Conservation (phyloP, 2,329 filamentous ascomycete genomes). For the Aaosphaeria arxii region DNA sequence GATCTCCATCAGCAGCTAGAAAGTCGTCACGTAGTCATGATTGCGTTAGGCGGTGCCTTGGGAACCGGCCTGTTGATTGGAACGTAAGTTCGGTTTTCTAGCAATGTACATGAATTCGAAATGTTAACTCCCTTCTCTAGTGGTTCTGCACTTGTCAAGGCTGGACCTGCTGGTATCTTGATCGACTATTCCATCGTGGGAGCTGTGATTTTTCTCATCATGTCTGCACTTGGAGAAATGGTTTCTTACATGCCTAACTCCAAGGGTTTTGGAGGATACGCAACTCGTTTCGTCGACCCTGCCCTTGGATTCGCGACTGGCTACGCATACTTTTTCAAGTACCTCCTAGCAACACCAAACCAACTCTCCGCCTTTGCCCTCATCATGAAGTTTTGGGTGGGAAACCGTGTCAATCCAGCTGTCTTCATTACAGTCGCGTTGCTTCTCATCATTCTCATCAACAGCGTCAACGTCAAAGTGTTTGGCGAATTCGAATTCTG, state of each 20-base stretch:
- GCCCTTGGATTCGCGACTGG: neutral
- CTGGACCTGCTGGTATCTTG: neutral
- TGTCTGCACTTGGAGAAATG: neutral
- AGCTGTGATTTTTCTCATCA: neutral
- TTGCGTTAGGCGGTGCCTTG: neutral
- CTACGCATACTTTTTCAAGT: neutral
- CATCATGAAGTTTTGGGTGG: neutral
- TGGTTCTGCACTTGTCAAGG: neutral
- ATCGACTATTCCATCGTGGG: neutral
- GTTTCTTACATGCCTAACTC: neutral
- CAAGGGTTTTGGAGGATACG: neutral
- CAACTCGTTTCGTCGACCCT: neutral
- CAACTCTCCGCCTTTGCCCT: neutral
- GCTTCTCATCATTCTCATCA: constrained; percentile 23
- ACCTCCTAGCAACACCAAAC: neutral
- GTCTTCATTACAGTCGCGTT: neutral
- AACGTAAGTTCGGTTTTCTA: neutral
- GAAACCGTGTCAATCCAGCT: neutral
- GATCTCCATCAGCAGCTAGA: neutral
- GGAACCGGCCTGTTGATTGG: neutral
- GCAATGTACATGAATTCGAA: no score
- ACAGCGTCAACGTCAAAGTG: constrained; percentile 44
- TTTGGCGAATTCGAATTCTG: constrained; percentile 48
- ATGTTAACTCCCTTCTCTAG: neutral
- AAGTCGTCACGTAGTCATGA: neutral